Evolutionary conservation across 371 early-diverging fungal genomes (phyloP).

Genomic region (Apophysomyces sp.): DNA sequence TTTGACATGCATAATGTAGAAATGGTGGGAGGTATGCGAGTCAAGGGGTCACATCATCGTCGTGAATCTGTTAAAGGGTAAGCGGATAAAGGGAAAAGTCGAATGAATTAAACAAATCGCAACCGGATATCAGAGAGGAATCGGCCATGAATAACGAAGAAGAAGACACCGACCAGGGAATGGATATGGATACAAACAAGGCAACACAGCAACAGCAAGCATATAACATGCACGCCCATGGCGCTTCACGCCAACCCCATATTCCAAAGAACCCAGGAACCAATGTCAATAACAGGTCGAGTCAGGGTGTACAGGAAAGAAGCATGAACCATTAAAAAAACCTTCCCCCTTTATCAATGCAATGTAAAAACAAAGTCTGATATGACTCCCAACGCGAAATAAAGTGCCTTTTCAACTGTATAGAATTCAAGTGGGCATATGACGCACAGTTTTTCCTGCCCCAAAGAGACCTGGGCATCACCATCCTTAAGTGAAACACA

Average conservation of each 20-base stretch:
- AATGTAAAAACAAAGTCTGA: too few species aligned
- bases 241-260: not conserved
- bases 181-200: not conserved
- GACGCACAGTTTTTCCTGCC: too few species aligned
- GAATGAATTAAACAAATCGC: not conserved
- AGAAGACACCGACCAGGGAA: not conserved
- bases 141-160: not conserved
- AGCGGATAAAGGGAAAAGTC: not conserved
- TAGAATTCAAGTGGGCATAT: too few species aligned
- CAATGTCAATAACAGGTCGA: not conserved
- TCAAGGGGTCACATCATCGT: not conserved
- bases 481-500: too few species aligned
- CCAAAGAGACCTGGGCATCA: too few species aligned
- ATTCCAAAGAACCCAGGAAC: not conserved
- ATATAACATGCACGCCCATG: not conserved
- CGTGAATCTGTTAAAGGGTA: not conserved
- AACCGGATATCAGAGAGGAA: not conserved
- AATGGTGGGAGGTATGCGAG: not conserved
- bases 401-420: too few species aligned
- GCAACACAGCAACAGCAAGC: not conserved
- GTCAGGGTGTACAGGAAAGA: not conserved
- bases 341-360: too few species aligned
- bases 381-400: too few species aligned
- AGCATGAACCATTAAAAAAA: not conserved
- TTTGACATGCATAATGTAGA: not conserved